phyloP scores from a whole-genome alignment of 2,329 filamentous ascomycete species.

The Fragosphaeria purpurea region DNA sequence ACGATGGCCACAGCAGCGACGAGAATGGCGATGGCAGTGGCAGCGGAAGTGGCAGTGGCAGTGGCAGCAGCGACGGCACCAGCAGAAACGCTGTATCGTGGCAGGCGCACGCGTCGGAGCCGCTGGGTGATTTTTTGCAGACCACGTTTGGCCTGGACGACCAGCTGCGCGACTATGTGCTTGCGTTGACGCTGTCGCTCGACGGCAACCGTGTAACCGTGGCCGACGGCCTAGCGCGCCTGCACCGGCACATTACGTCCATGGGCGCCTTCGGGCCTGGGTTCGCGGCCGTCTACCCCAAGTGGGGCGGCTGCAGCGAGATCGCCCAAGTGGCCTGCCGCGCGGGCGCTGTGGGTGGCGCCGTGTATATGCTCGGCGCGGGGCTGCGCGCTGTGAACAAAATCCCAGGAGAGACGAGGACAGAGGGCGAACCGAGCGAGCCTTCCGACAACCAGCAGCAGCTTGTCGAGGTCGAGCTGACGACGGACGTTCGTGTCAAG shows the following conservation, averaged over 20 bases:
- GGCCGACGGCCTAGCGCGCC: constrained; percentile 56
- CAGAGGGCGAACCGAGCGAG: constrained; percentile 5
- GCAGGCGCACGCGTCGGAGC: constrained; percentile 41
- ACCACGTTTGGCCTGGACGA: constrained; percentile 56
- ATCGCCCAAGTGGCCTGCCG: constrained; percentile 86
- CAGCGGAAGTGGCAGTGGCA: no score
- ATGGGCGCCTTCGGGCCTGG: constrained; percentile 82
- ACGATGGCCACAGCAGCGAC: constrained; percentile 20
- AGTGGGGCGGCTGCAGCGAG: constrained; percentile 86
- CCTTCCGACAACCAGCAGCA: constrained; percentile 14
- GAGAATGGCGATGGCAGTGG: constrained; percentile 20
- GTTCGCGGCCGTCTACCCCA: constrained; percentile 81
- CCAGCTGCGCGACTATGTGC: constrained; percentile 52
- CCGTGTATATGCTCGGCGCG: constrained; percentile 75
- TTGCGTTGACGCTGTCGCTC: constrained; percentile 65
- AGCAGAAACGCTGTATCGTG: constrained; percentile 28
- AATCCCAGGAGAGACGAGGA: constrained; percentile 20
- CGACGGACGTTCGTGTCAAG: constrained; percentile 47
- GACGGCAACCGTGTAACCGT: constrained; percentile 48
- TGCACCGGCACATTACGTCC: constrained; percentile 72
- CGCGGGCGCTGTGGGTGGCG: constrained; percentile 82
- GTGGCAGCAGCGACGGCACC: no score
- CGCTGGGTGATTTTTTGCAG: constrained; percentile 50
- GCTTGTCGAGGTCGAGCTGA: constrained; percentile 37
- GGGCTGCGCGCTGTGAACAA: constrained; percentile 33